A percentile compares a stretch with the other conserved stretches of the same genome.
phyloP scores from a whole-genome alignment of 331 rosid species.

The Pyracantha coccinea region DNA sequence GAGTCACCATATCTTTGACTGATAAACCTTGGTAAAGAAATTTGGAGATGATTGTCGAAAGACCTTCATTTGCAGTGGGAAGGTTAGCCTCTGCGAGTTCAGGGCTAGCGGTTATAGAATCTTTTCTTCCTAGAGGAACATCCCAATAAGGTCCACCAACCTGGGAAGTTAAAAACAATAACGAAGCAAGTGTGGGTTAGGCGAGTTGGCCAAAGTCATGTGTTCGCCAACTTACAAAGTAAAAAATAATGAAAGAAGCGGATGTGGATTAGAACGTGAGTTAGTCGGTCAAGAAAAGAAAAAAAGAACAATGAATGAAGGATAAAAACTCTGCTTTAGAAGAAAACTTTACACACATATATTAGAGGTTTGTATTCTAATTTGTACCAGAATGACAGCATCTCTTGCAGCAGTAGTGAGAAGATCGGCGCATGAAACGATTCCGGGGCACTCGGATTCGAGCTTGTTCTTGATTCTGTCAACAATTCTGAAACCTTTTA shows the following conservation, averaged over 20 bases:
- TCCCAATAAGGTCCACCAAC: slow-evolving; percentile 99
- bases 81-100: slow-evolving; percentile 56
- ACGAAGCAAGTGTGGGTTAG: no score
- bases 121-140: slow-evolving; percentile 95
- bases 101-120: slow-evolving; percentile 55
- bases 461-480: slow-evolving; percentile 72
- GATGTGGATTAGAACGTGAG: no score
- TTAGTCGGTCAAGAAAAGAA: no score
- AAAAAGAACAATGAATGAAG: background rate
- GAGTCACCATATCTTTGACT: slow-evolving; percentile 77
- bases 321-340: background rate
- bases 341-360: background rate
- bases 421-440: slow-evolving; percentile 91
- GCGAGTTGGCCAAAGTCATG: no score
- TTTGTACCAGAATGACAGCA: slow-evolving; percentile 75
- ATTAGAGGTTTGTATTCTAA: background rate
- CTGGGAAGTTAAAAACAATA: slow-evolving; percentile 15
- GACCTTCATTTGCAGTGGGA: slow-evolving; percentile 51
- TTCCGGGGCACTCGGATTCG: slow-evolving; percentile 83
- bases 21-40: slow-evolving; percentile 82
- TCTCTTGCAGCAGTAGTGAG: slow-evolving; percentile 98
- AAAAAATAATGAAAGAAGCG: no score
- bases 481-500: slow-evolving; percentile 52
- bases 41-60: slow-evolving; percentile 55
- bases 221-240: no score